Percentiles rank a stretch among this genome's conserved stretches.
phyloP scores from a whole-genome alignment of 495 filamentous ascomycete species.

The Penicillium simplicissimum region DNA sequence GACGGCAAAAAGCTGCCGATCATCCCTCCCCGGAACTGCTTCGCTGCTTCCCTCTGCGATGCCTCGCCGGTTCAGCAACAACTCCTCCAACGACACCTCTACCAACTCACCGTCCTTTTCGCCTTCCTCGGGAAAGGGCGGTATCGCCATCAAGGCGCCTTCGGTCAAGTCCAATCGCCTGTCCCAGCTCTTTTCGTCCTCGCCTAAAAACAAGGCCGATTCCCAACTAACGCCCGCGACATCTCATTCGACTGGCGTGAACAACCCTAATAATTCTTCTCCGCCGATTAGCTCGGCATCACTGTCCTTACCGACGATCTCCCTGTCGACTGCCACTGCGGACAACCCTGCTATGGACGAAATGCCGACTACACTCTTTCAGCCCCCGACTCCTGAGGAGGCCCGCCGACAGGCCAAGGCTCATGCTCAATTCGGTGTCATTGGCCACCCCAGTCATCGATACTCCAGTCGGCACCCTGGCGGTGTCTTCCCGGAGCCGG shows the following conservation, averaged over 20 bases:
- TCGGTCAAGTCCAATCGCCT: conserved; percentile 67
- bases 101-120: conserved; percentile 45
- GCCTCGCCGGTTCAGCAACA: conserved; percentile 56
- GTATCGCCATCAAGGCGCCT: conserved; percentile 49
- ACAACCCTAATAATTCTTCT: conserved; percentile 55
- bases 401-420: conserved; percentile 68
- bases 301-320: conserved; percentile 87
- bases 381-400: conserved; percentile 88
- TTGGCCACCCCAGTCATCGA: conserved; percentile 74
- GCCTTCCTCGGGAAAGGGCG: conserved; percentile 51
- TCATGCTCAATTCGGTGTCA: conserved; percentile 90
- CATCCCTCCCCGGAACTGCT: conserved; percentile 21
- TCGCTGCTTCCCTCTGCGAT: conserved; percentile 48
- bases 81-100: conserved; percentile 49
- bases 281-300: conserved; percentile 68
- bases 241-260: conserved; percentile 58
- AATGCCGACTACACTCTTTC: conserved; percentile 77
- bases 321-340: conserved; percentile 81
- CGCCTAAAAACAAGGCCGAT: conserved; percentile 56
- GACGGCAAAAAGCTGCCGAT: conserved; percentile 20
- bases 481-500: conserved; percentile 71
- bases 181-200: conserved; percentile 58
- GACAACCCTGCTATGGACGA: conserved; percentile 76
- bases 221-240: conserved; percentile 53
- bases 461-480: conserved; percentile 86